Percentiles rank a stretch among this genome's conserved stretches.
Evolutionary conservation across 495 filamentous ascomycete genomes (phyloP).

Genomic region (Ascodesmis nigricans): DNA sequence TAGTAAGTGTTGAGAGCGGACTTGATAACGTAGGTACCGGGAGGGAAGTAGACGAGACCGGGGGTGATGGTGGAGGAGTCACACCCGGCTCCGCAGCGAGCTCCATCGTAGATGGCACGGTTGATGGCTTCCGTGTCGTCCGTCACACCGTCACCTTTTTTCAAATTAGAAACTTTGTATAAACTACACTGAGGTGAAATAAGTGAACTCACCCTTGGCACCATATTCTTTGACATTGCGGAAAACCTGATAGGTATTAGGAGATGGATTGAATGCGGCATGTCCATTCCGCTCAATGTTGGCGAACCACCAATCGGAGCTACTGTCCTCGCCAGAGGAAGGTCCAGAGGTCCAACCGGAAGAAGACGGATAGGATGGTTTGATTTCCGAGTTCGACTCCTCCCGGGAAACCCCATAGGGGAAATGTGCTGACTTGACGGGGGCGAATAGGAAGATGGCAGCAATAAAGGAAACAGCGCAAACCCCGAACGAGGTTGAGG

Average conservation of each 20-base stretch:
- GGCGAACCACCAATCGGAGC: slow-evolving; percentile 52
- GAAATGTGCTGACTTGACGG: too few species aligned
- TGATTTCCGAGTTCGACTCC: too few species aligned
- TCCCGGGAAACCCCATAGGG: too few species aligned
- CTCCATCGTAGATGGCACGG: slow-evolving; percentile 50
- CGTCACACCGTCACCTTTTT: slow-evolving; percentile 40
- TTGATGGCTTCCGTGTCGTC: slow-evolving; percentile 89
- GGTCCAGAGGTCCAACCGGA: too few species aligned
- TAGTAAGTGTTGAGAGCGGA: slow-evolving; percentile 50
- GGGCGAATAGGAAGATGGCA: too few species aligned
- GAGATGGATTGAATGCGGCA: slow-evolving; percentile 36
- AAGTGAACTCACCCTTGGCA: slow-evolving; percentile 31
- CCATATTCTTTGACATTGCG: slow-evolving; percentile 77
- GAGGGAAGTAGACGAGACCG: slow-evolving; percentile 59
- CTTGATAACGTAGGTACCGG: slow-evolving; percentile 52
- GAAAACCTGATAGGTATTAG: slow-evolving; percentile 44
- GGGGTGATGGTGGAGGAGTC: slow-evolving; percentile 53
- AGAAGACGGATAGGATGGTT: too few species aligned
- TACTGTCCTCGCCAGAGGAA: too few species aligned
- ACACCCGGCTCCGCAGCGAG: slow-evolving; percentile 56
- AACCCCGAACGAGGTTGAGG: too few species aligned
- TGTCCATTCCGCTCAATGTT: slow-evolving; percentile 48
- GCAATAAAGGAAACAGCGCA: too few species aligned
- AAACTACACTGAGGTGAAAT: slow-evolving; percentile 7
- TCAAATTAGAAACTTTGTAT: slow-evolving; percentile 1